Percentiles rank a stretch among this genome's conserved stretches.
Evolutionary conservation across 2,329 filamentous ascomycete species (phyloP).

Genomic region (Xylaria sp.): DNA sequence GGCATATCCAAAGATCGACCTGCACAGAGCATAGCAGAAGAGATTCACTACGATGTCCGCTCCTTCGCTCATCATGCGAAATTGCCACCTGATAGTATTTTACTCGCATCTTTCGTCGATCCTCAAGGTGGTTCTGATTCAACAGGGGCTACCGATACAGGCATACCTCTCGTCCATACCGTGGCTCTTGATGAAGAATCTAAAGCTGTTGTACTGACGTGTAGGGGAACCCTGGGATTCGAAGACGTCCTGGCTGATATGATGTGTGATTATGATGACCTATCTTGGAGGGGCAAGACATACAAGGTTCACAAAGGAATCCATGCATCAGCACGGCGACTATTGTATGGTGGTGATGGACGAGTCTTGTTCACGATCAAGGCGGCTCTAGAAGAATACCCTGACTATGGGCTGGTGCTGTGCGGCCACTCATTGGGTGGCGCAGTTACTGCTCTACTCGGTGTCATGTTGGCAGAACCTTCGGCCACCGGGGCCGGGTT

Average conservation of each 20-base stretch:
- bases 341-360: conserved; percentile 75
- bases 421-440: conserved; percentile 77
- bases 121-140: conserved; percentile 74
- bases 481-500: conserved; percentile 66
- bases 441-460: conserved; percentile 75
- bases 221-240: conserved; percentile 77
- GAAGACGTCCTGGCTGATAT: conserved; percentile 79
- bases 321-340: conserved; percentile 74
- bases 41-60: conserved; percentile 69
- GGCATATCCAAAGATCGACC: conserved; percentile 67
- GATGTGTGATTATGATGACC: conserved; percentile 77
- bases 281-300: conserved; percentile 69
- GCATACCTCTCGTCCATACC: conserved; percentile 78
- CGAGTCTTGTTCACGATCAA: conserved; percentile 74
- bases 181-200: conserved; percentile 77
- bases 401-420: conserved; percentile 75
- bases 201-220: conserved; percentile 77
- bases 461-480: conserved; percentile 76
- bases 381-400: conserved; percentile 72
- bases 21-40: conserved; percentile 55
- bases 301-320: conserved; percentile 82
- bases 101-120: conserved; percentile 78
- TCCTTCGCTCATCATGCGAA: conserved; percentile 73
- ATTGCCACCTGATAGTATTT: conserved; percentile 66
- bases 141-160: conserved; percentile 71